Base-by-base conservation (phyloP, 768 basidiomycete genomes). In the Coprinopsis cinerea region DNA sequence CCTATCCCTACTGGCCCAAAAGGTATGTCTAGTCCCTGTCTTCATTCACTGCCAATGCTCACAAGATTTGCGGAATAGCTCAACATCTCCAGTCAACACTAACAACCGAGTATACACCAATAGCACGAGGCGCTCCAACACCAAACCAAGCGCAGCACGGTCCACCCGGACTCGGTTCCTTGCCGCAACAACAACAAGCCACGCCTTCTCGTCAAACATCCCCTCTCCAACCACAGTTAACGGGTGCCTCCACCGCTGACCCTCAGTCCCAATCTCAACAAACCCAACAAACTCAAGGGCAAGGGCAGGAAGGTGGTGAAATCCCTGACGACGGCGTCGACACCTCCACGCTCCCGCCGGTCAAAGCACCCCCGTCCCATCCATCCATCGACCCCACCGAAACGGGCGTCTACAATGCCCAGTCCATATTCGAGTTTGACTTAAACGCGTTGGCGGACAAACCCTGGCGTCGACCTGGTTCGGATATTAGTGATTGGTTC, bases 401-500 rank as follows among this genome's bases (percentile, higher is more conserved):
- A 9, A 69, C 81, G 7, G 90, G 88, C 5, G 73, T 77, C 26
- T 67, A 88, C 37, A 80, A 89, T 59, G 82, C 90, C 9, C 83
- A 79, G 45, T 85, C 82, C 24, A 88, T 96, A 37, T 79, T 91
- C 28, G 93, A 96, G 48, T 76, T 92, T 23, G 94, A 96, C 62
- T 58, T 95, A 43, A 75, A 64, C 39, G 79, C 81, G 23, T 73
- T 87, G 72, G 68, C 76, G 7, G 88, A 91, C 53, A 95, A 95
- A 61, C 84, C 85, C 3, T 99, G 96, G 96, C 73, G 96, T 53
- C 69, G 83, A 51, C 88, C 93, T 6, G 96, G 96, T 27, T 84
- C 89, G 3, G 92, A 96, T 70, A 75, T 96, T 53, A 87, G 88
- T 57, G 94, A 97, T 70, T 99, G 93, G 88, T 99, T 99, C 69